Evolutionary conservation across 2,329 filamentous ascomycete species (phyloP), one percentile per base, ranked within the genome.

Genomic region (Aspergillus sp.): DNA sequence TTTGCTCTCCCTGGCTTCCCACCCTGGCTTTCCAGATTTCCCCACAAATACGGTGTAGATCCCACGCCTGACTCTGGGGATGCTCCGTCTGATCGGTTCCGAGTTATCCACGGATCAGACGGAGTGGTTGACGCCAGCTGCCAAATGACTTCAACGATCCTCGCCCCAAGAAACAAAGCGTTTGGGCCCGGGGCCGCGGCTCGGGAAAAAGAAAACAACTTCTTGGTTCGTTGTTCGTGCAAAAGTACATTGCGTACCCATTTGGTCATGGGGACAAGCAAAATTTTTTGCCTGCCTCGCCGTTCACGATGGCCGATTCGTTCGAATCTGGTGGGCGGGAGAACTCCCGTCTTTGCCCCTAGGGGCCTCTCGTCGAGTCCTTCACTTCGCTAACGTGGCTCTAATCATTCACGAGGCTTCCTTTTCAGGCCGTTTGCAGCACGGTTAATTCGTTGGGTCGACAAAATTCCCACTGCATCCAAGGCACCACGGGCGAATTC

Each of bases 71-170:
- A 22, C 9, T 19, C 48, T 50, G 48, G 34, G 33, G 5, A 37
- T n/a, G 5, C 13, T 2, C 13, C 46, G 5, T 7, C n/a, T 19
- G 37, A 22, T 40, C 11, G 42, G 40, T 53, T 46, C 51, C 51
- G 41, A 42, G 22, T 52, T 52, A 44, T 39, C 50, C 40, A 46
- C 48, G 51, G 39, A 45, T 53, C 17, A 24, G 19, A 45, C 49
- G 39, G 49, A 24, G 30, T 50, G 33, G 24, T 46, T 46, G 19
- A 34, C 39, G 15, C 17, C n/a, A n/a, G 20, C 7, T 17, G 20
- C 20, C 20, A 20, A 30, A 17, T 51, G 48, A 51, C 48, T 27
- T 41, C 48, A 39, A 51, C 48, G 20, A 24, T 41, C 20, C 1
- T 27, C 20, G n/a, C 13, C 17, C 20, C 48, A 40, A 41, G 34